Evolutionary conservation across 2,329 filamentous ascomycete genomes (phyloP), one percentile per base, ranked within the genome.

Genomic region (Microascus cirrosus): DNA sequence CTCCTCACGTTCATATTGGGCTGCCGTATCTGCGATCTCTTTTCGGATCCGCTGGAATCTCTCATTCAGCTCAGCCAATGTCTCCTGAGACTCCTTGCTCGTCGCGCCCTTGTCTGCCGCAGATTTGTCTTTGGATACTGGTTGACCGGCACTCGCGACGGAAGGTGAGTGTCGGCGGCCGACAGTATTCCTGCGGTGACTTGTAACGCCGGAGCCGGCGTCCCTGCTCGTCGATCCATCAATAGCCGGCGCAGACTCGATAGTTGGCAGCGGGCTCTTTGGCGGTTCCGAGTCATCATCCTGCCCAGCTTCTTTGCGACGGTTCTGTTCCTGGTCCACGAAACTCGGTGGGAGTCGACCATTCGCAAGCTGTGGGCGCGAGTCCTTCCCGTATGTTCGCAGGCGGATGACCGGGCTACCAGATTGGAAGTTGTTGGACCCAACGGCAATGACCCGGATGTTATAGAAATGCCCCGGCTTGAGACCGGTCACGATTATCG

Each of bases 381-480:
- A 83, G 70, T 86, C 84, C 63, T 75, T 78, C 67, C 76, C 80
- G 69, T 81, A 85, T 53, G 94, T 97, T 64, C 88, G 83, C 58
- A 99, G 77, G 58, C 94, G 87, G 62, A 97, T 85, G 42, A 95
- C 84, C 5, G 84, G 80, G 69, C 94, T 96, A 42, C 90, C 88
- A 0, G 92, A 90, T 67, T 95, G 90, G 66, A 97, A 97, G 70
- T 94, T 95, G 64, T 92, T 90, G 34, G 87, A 83, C 54, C 93
- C 95, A 57, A 96, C 87, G 45, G 93, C 90, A 63, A 96, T 89
- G 57, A 97, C 90, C 60, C 93, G 87, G 32, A 99, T 86, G 63
- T 95, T 95, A 73, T 97, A 97, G 66, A 92, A 95, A 65, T 89
- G 89, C 62, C 87, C 85, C 0, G 94, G 91, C 65, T 87, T 86